Conservation (phyloP, 768 basidiomycete genomes). For the Paxillus ammoniavirescens region DNA sequence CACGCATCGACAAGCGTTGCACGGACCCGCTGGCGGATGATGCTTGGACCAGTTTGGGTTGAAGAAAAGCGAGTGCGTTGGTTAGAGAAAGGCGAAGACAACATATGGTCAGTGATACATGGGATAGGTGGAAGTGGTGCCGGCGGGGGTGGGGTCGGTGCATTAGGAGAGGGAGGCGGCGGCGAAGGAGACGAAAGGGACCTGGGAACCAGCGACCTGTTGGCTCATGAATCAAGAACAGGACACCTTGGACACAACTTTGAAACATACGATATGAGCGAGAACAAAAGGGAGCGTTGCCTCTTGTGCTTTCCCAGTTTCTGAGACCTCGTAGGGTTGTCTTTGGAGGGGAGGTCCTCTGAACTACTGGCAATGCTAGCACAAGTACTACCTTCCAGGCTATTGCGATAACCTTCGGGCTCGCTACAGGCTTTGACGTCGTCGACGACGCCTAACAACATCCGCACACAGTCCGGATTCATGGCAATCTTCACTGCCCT, state of each 20-base stretch:
- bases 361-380: slow-evolving; percentile 14
- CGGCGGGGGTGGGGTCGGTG: slow-evolving; percentile 23
- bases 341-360: slow-evolving; percentile 14
- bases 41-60: slow-evolving; percentile 30
- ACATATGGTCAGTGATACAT: slow-evolving; percentile 23
- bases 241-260: neutral
- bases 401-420: slow-evolving; percentile 27
- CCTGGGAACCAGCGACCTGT: slow-evolving; percentile 32
- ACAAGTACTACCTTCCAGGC: slow-evolving; percentile 29
- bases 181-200: slow-evolving; percentile 26
- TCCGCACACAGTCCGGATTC: slow-evolving; percentile 37
- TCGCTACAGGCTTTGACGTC: slow-evolving; percentile 53
- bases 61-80: slow-evolving; percentile 7
- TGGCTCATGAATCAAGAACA: slow-evolving; percentile 1
- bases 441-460: slow-evolving; percentile 49
- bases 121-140: slow-evolving; percentile 30
- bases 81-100: slow-evolving; percentile 25
- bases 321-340: slow-evolving; percentile 24
- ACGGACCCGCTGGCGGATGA: slow-evolving; percentile 59
- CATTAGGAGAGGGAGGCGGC: slow-evolving; percentile 18
- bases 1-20: slow-evolving; percentile 67
- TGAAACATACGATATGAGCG: slow-evolving; percentile 54
- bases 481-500: slow-evolving; percentile 48
- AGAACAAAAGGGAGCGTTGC: slow-evolving; percentile 68
- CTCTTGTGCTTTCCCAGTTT: slow-evolving; percentile 59